Evolutionary conservation across 305 asterid genomes (phyloP).

Genomic region (Solanum hybrid): DNA sequence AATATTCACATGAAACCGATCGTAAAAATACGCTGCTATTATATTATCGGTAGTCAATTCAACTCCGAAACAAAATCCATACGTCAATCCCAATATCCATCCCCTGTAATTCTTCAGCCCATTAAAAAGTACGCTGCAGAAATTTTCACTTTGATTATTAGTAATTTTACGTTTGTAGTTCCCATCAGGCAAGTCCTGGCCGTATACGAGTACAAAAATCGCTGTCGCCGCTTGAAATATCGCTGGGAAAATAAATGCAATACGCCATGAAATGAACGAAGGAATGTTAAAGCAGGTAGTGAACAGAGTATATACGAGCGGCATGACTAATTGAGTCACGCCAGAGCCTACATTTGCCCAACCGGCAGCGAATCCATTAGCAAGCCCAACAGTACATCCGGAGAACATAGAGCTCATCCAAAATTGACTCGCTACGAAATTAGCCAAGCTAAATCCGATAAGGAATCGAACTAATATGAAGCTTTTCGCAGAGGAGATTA

Average conservation of each 20-base stretch:
- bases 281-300: not conserved
- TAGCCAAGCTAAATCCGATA: conserved; percentile 49
- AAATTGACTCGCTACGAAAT: conserved; percentile 53
- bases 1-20: conserved; percentile 32
- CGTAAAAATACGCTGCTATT: conserved; percentile 44
- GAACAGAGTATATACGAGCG: conserved; percentile 23
- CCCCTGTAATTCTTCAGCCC: conserved; percentile 46
- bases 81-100: conserved; percentile 41
- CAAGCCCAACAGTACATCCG: conserved; percentile 34
- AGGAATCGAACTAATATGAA: conserved; percentile 34
- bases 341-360: conserved; percentile 69
- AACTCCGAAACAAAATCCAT: conserved; percentile 49
- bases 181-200: conserved; percentile 48
- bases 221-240: conserved; percentile 29
- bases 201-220: conserved; percentile 28
- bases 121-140: conserved; percentile 9
- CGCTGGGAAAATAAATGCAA: conserved; percentile 40
- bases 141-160: not conserved
- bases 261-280: conserved; percentile 37
- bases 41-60: conserved; percentile 53
- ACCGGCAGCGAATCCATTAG: conserved; percentile 57
- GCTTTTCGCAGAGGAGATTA: conserved; percentile 22
- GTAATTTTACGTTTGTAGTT: not conserved
- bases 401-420: conserved; percentile 75
- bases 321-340: conserved; percentile 48